Evolutionary conservation across 1,139 yeast genomes (phyloP), one percentile per base, ranked within the genome.

Genomic region (Kurtzmaniella quercitrusa): DNA sequence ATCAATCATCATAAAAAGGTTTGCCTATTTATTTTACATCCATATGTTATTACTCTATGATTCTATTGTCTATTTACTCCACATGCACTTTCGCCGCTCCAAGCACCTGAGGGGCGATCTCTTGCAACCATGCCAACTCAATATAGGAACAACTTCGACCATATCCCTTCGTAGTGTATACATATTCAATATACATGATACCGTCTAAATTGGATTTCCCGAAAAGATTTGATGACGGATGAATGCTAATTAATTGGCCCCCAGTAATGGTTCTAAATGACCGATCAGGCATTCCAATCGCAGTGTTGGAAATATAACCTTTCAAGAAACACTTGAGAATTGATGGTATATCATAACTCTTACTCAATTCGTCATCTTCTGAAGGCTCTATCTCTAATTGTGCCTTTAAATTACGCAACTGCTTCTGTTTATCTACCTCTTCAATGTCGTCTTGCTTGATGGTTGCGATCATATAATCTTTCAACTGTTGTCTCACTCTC

Each of bases 211-310:
- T 79, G n/a, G 64, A 51, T 52, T 79, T 78, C 11, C 96, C 96
- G 64, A 91, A 94, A 40, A 94, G 68, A 60, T 88, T 70, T 1
- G 96, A 88, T 0, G 96, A 87, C 0, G 98, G 98, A 60, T 94
- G 99, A 15, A 94, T 81, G 46, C 94, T 81, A 39, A 94, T 81
- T 25, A 85, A 68, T 55, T 85, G 90, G 17, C 95, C 95, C 7
- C 85, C 80, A 21, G 82, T 69, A 12, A 90, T 84, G 0, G 98
- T 90, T 58, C 95, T 75, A 65, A 85, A 94, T 2, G 96, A 85
- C 55, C 97, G 75, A 60, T 94, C 98, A 0, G 98, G 96, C 81
- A 88, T 81, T 6, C 97, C 95, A 16, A 93, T 81, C 0, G 98
- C 98, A 0, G 96, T 84, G 60, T 93, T 91, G 45, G 84, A 76